Evolutionary conservation across 768 basidiomycete species (phyloP), one percentile per base, ranked within the genome.

Genomic region (Hebeloma cylindrosporum): DNA sequence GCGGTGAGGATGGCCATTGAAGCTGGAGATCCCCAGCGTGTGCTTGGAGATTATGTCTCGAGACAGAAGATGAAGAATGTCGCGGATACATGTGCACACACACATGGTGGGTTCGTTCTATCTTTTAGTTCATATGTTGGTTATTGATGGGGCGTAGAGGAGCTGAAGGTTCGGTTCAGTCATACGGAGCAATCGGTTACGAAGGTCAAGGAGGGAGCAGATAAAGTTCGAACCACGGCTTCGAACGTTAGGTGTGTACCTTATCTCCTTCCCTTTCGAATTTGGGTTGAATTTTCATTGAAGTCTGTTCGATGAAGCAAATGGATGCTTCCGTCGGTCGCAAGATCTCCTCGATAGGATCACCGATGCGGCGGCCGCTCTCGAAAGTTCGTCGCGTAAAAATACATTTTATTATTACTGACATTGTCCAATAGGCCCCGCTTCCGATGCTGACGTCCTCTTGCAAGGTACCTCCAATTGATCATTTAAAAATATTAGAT

Each of bases 31-130:
- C 76, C 70, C 43, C 76, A 76, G 10, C 72, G 89, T 33, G 85
- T 83, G 8, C 63, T 93, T 29, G 87, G 83, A 8, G 88, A 88
- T 60, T 93, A 91, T 62, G 88, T 93, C 18, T 84, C 84, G 11
- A 75, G 72, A 52, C 77, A 71, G 38, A 88, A 83, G 67, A 93
- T 93, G 89, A 76, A 72, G 54, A 78, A 86, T 59, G 89, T 93
- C 1, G 85, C 80, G 2, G 85, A 85, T 11, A 79, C 76, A 3
- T 90, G 88, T 66, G 58, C 68, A 11, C 73, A 75, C 36, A 81
- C 83, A 18, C 85, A 91, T 69, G 78, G 88, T 86, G 46, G 29
- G 77, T 68, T 17, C 31, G 7, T 18, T 17, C 28, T n/a, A 13
- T 20, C 37, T 7, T 14, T 27, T 30, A n/a, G 32, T 18, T 30